These are phyloP conservation scores for Candida verbasci DNA, from an alignment of 805 yeast species.

Conservation along the genomic window DNA sequence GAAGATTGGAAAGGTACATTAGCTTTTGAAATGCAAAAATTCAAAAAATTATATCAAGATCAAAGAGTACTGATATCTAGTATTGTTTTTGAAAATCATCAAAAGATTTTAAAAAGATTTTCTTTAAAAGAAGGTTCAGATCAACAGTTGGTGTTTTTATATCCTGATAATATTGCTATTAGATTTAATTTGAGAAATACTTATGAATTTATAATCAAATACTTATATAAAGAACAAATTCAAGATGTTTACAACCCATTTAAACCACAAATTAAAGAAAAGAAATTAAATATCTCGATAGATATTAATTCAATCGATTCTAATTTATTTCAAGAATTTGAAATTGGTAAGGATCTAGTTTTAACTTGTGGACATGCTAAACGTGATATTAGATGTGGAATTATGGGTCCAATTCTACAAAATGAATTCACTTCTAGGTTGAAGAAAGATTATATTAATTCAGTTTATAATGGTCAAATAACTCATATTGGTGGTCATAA, in stretches of 20 bases:
- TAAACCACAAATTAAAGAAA: constrained; percentile 1
- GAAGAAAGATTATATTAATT: constrained; percentile 21
- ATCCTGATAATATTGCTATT: constrained; percentile 50
- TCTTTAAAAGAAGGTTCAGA: constrained; percentile 4
- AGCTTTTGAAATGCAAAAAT: constrained; percentile 32
- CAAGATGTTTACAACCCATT: constrained; percentile 23
- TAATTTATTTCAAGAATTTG: constrained; percentile 4
- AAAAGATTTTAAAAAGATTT: constrained; percentile 7
- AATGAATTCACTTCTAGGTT: constrained; percentile 48
- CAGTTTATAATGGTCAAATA: constrained; percentile 44
- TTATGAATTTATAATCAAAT: constrained; percentile 36
- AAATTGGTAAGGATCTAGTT: constrained; percentile 27
- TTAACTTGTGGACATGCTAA: constrained; percentile 64
- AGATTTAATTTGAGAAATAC: constrained; percentile 28
- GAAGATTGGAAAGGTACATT: constrained; percentile 45
- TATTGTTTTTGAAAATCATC: constrained; percentile 25
- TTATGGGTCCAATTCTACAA: constrained; percentile 53
- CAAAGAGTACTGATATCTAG: constrained; percentile 52
- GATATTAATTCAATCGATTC: not conserved
- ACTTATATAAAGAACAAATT: constrained; percentile 20
- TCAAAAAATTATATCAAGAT: constrained; percentile 29
- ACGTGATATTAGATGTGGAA: constrained; percentile 66
- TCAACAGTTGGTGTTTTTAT: constrained; percentile 36
- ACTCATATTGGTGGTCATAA: constrained; percentile 87
- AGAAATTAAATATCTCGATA: not conserved